Percentiles rank a stretch among this genome's conserved stretches.
Conservation (phyloP, 345 rosid species). For the Camelina neglecta region DNA sequence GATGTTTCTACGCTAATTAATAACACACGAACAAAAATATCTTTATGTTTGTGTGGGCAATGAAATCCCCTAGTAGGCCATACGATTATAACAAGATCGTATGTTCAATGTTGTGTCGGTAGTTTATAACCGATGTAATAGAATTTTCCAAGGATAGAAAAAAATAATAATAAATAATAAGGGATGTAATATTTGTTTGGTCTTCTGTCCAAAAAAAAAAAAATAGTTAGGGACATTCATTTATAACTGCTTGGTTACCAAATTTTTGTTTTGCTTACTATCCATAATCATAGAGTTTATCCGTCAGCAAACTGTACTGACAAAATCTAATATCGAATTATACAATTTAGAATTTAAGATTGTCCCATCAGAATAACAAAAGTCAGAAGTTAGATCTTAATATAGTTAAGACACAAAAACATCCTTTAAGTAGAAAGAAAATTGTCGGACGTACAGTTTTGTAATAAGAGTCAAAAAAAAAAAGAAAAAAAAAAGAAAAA, state of each 20-base stretch:
- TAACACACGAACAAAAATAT: constrained; percentile 16
- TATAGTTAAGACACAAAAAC: constrained; percentile 21
- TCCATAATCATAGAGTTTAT: constrained; percentile 4
- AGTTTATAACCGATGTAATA: background rate
- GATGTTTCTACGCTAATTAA: background rate
- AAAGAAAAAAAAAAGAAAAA: background rate
- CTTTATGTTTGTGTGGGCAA: background rate
- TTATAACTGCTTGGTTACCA: background rate
- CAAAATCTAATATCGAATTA: constrained; percentile 8
- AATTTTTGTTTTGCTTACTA: background rate
- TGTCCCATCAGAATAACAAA: constrained; percentile 36
- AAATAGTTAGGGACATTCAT: background rate
- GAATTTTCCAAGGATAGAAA: no score
- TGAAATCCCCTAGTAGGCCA: constrained; percentile 4
- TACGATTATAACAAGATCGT: background rate
- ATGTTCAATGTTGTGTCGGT: background rate
- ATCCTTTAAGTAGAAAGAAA: constrained; percentile 30
- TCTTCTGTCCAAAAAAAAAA: no score
- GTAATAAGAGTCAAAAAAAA: constrained; percentile 9
- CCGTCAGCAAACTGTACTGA: constrained; percentile 21
- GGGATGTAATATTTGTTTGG: no score
- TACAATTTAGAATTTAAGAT: constrained; percentile 5
- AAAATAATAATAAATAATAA: no score
- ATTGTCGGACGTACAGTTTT: constrained; percentile 41
- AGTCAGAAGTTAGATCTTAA: constrained; percentile 9